phyloP scores from a whole-genome alignment of 345 rosid species.

The Cardiospermum halicacabum region DNA sequence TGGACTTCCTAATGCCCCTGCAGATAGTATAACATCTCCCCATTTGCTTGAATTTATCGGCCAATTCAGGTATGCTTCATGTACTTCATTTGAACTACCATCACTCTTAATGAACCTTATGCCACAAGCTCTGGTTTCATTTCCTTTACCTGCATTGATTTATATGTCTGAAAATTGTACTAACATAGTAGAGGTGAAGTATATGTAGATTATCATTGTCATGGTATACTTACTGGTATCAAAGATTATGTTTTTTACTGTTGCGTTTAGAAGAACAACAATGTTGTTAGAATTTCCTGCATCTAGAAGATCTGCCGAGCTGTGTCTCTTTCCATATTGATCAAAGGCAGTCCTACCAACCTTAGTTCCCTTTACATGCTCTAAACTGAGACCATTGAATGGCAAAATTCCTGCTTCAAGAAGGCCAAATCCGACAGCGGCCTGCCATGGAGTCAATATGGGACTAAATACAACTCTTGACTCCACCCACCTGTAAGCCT shows the following conservation, averaged over 20 bases:
- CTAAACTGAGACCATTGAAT: constrained; percentile 58
- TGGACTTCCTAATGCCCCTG: constrained; percentile 55
- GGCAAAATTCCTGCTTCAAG: constrained; percentile 76
- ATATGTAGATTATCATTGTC: too few relatives aligned
- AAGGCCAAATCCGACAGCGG: constrained; percentile 51
- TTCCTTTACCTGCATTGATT: constrained; percentile 19
- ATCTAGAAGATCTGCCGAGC: constrained; percentile 64
- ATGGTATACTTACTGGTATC: constrained; percentile 19
- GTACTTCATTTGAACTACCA: constrained; percentile 33
- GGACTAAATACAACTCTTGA: constrained; percentile 60
- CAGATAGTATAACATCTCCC: constrained; percentile 34
- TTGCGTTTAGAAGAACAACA: constrained; percentile 52
- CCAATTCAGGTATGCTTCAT: constrained; percentile 44
- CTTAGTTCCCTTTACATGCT: constrained; percentile 67
- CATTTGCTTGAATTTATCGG: constrained; percentile 20
- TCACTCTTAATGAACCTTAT: constrained; percentile 53
- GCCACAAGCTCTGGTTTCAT: constrained; percentile 41
- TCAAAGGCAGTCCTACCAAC: constrained; percentile 69
- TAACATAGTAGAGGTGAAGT: too few relatives aligned
- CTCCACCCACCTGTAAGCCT: constrained; percentile 68
- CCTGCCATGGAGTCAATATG: constrained; percentile 60
- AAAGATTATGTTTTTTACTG: constrained; percentile 51
- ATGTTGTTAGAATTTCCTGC: constrained; percentile 42
- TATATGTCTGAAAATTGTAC: too few relatives aligned
- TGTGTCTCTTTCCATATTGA: constrained; percentile 46